phyloP scores from a whole-genome alignment of 2,329 filamentous ascomycete genomes.

The Pseudogymnoascus pannorum region DNA sequence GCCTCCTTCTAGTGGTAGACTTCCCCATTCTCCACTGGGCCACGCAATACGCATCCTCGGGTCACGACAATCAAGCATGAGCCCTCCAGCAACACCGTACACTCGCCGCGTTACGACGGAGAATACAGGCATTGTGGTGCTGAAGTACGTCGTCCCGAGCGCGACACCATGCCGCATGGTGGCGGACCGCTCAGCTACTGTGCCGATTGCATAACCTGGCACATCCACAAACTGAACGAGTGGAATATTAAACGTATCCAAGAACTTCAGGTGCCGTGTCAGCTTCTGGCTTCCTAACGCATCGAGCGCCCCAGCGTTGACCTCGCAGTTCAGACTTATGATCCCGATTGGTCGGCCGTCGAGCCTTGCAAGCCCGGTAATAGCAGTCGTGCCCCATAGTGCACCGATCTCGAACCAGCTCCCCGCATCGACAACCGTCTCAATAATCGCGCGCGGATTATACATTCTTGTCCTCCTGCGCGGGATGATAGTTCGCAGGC shows the following conservation, averaged over 20 bases:
- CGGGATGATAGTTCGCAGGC: constrained; percentile 49
- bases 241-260: constrained; percentile 59
- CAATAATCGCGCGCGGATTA: constrained; percentile 49
- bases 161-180: constrained; percentile 60
- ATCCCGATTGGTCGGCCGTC: constrained; percentile 51
- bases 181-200: constrained; percentile 52
- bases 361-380: constrained; percentile 52
- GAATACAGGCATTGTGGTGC: constrained; percentile 56
- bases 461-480: constrained; percentile 53
- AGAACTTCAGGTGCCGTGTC: constrained; percentile 52
- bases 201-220: constrained; percentile 57
- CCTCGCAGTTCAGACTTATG: constrained; percentile 53
- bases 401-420: constrained; percentile 59
- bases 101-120: constrained; percentile 53
- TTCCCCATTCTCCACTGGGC: constrained; percentile 57
- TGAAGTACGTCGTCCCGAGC: constrained; percentile 54
- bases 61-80: constrained; percentile 57
- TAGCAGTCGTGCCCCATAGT: constrained; percentile 55
- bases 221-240: constrained; percentile 57
- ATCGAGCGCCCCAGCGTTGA: constrained; percentile 54
- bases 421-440: constrained; percentile 44
- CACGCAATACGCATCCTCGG: constrained; percentile 55
- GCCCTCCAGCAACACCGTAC: constrained; percentile 56
- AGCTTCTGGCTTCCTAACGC: constrained; percentile 54
- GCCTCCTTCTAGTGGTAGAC: constrained; percentile 54